A percentile compares a stretch with the other conserved stretches of the same genome.
phyloP scores from a whole-genome alignment of 805 yeast genomes.

The Wickerhamiella vanderwaltii region DNA sequence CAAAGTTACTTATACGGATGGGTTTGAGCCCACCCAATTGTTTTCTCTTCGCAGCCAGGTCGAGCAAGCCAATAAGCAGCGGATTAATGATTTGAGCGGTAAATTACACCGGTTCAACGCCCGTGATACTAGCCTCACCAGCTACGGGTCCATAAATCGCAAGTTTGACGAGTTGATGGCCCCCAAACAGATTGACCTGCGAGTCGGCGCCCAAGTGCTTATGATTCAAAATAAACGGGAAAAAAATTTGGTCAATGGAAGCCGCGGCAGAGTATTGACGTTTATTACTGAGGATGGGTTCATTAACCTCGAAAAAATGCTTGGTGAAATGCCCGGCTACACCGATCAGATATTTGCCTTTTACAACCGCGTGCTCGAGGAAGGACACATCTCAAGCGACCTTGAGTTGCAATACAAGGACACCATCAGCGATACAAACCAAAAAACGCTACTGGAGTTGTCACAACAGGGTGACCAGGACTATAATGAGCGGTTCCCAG shows the following conservation, averaged over 20 bases:
- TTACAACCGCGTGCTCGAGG: conserved; percentile 1
- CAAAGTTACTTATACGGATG: conserved; percentile 47
- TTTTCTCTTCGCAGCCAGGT: conserved; percentile 80
- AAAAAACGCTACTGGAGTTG: neutral
- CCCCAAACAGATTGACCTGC: conserved; percentile 47
- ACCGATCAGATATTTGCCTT: neutral
- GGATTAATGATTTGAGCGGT: conserved; percentile 34
- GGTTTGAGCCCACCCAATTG: conserved; percentile 77
- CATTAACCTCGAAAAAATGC: conserved; percentile 11
- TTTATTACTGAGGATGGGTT: conserved; percentile 30
- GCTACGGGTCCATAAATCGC: conserved; percentile 20
- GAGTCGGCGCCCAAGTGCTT: conserved; percentile 87
- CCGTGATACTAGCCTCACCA: neutral
- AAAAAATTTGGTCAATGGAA: conserved; percentile 71
- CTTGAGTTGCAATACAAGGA: neutral
- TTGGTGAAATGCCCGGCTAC: neutral
- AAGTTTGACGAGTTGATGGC: conserved; percentile 60
- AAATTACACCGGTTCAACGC: neutral
- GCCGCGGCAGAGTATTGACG: conserved; percentile 60
- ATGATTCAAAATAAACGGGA: conserved; percentile 54
- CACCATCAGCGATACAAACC: neutral
- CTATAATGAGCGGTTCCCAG: conserved; percentile 14
- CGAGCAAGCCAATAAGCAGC: conserved; percentile 50
- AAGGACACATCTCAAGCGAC: neutral
- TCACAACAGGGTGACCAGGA: neutral